These are phyloP conservation scores for Sclerotinia minor DNA, from an alignment of 2,329 filamentous ascomycete genomes.

Conservation along the genomic window DNA sequence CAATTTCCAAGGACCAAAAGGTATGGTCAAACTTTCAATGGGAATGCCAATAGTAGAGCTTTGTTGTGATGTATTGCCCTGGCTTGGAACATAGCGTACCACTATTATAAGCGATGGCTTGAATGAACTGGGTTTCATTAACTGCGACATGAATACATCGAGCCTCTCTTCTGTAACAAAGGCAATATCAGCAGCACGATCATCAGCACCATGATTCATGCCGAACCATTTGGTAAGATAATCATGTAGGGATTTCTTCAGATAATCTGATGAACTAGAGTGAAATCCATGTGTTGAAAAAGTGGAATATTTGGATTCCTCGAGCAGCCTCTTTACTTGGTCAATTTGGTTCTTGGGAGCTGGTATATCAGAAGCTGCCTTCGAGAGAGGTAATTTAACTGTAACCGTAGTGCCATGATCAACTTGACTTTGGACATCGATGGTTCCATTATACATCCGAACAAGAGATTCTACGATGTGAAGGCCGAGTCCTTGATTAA, in stretches of 20 bases:
- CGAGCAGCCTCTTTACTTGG: conserved; percentile 3
- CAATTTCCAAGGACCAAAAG: conserved; percentile 22
- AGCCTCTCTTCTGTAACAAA: conserved; percentile 17
- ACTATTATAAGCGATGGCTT: conserved; percentile 20
- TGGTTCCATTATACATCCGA: conserved; percentile 56
- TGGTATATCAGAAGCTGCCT: not conserved
- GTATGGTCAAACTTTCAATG: conserved; percentile 21
- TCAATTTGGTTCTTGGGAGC: conserved; percentile 5
- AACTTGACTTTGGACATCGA: conserved; percentile 56
- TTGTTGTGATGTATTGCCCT: conserved; percentile 1
- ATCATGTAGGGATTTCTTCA: conserved; percentile 9
- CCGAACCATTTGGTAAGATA: conserved; percentile 21
- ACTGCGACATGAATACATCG: not conserved
- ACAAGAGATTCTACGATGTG: conserved; percentile 62
- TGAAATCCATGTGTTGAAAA: conserved; percentile 19
- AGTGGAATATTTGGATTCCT: conserved; percentile 2
- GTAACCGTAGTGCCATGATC: conserved; percentile 55
- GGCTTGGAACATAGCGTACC: conserved; percentile 11
- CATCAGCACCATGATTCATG: not conserved
- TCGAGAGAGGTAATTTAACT: conserved; percentile 41
- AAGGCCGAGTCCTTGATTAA: conserved; percentile 49
- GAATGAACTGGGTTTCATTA: not conserved
- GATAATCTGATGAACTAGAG: not conserved
- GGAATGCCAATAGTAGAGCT: not conserved
- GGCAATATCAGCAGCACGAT: conserved; percentile 3